A percentile compares a stretch with the other conserved stretches of the same genome.
Evolutionary conservation across 768 basidiomycete genomes (phyloP).

Genomic region (Rhodotorula babjevae): DNA sequence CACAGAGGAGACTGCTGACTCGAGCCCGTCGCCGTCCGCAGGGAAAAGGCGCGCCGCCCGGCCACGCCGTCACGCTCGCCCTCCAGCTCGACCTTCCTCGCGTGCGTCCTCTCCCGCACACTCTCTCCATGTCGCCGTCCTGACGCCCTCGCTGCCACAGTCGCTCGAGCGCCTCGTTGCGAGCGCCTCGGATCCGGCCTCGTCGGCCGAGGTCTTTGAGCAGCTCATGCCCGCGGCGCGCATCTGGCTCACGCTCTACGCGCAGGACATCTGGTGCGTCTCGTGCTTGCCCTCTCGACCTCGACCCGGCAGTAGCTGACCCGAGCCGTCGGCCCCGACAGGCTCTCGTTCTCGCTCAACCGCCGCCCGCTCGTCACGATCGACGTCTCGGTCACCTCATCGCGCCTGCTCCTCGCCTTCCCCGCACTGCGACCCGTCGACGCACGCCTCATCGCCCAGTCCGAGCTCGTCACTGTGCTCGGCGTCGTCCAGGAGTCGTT

Average conservation of each 20-base stretch:
- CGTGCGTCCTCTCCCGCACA: not conserved
- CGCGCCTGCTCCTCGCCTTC: slow-evolving; percentile 28
- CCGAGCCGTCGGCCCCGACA: not conserved
- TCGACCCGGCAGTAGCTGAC: too few relatives aligned
- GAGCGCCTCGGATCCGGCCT: not conserved
- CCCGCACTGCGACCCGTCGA: slow-evolving; percentile 32
- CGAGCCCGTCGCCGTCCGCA: not conserved
- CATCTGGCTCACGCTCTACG: slow-evolving; percentile 26
- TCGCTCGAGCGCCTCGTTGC: slow-evolving; percentile 20
- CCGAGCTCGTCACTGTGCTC: slow-evolving; percentile 31
- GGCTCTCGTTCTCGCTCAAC: slow-evolving; percentile 32
- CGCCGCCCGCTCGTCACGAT: slow-evolving; percentile 36
- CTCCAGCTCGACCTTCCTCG: slow-evolving; percentile 30
- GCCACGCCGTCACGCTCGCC: slow-evolving; percentile 27
- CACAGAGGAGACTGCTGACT: too few relatives aligned
- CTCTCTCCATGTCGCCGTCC: too few relatives aligned
- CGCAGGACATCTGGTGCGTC: slow-evolving; percentile 27
- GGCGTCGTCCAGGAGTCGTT: slow-evolving; percentile 33
- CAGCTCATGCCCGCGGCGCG: slow-evolving; percentile 23
- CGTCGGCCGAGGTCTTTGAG: slow-evolving; percentile 20
- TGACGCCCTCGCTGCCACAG: not conserved
- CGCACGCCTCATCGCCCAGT: slow-evolving; percentile 32
- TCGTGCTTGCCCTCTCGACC: not conserved
- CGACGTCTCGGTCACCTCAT: slow-evolving; percentile 31
- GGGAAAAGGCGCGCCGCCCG: slow-evolving; percentile 30